Evolutionary conservation across 805 yeast genomes (phyloP), one percentile per base, ranked within the genome.

Genomic region (Candida quercuum): DNA sequence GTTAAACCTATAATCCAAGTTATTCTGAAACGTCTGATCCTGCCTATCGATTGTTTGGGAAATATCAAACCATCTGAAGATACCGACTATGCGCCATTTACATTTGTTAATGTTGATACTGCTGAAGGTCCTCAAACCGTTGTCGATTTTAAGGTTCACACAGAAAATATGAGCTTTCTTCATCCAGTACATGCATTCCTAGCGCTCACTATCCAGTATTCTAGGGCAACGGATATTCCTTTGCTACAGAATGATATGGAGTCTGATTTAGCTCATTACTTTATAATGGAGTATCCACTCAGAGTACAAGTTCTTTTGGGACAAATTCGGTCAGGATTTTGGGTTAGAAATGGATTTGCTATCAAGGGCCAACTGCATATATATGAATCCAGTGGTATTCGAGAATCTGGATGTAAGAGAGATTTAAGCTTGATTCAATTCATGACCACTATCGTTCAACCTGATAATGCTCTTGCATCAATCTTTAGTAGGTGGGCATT

Each of bases 271-370:
- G 18, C 13, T 6, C 8, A n/a, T n/a, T 35, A 26, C 22, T 49
- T 10, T 21, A 51, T 82, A 6, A 73, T 82, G 45, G 96, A 87
- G 45, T 80, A 83, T 45, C 83, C 96, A 0, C 57, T 93, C 16
- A 69, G 94, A 40, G 81, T 89, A 0, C 54, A 87, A 21, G 96
- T 86, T 0, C 59, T 86, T 8, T 60, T 86, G 46, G 77, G 96
- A 0, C 97, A 93, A 51, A 84, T 91, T 8, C 81, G 86, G 42
- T 78, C 84, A 0, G 96, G 96, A 0, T 73, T 83, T 39, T 91
- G 98, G 98, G 96, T 91, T 0, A 73, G 98, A 51, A 91, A 91
- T 59, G 99, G 99, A 0, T 72, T 76, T 41, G 81, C 89, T 28
- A 78, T 87, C 5, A 70, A 83, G 28, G 78, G 80, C 19, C 98